Base-by-base conservation (phyloP, 805 yeast genomes). In the Cyberlindnera nakhonratchasimensis region DNA sequence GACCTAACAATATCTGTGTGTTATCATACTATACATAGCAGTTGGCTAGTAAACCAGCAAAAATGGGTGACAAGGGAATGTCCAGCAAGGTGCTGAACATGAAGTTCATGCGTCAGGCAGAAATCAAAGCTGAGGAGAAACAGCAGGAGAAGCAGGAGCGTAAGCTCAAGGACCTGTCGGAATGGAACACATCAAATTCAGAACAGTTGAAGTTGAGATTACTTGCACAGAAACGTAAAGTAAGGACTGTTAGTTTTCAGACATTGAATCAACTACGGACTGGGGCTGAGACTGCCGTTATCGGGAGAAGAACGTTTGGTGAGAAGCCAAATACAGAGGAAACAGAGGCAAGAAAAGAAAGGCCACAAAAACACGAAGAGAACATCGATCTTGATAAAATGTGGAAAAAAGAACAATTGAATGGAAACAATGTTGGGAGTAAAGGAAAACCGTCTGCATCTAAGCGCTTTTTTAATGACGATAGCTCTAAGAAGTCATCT, bases 21-120 rank as follows among this genome's bases (percentile, higher is more conserved):
- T n/a, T n/a, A n/a, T n/a, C n/a, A n/a, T n/a, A n/a, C n/a, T n/a
- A 28, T 11, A 10, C 7, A n/a, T n/a, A 28, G 13, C 30, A 11
- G 16, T 9, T 14, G 20, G 18, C 9, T 14, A 29, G 9, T 14
- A 17, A 10, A 14, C 20, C n/a, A 29, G 6, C 9, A 21, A 41
- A 10, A 14, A 43, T 35, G 43, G 38, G 33, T n/a, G 45, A 39
- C 20, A 47, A 45, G 20, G 48, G 49, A 7, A 48, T 79, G 43
- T 83, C 93, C 21, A 76, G 77, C 54, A 74, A 88, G 54, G 86
- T 87, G 54, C 69, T 82, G 79, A 83, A 82, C 74, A 87, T 87
- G 96, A 87, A 86, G 71, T 80, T 79, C 67, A 76, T 79, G 80
- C 67, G 61, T 34, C 54, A 71, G 26, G 76, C 73, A 18, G 70